Conservation (phyloP, 495 filamentous ascomycete species). For the Penicillium malachiteum region DNA sequence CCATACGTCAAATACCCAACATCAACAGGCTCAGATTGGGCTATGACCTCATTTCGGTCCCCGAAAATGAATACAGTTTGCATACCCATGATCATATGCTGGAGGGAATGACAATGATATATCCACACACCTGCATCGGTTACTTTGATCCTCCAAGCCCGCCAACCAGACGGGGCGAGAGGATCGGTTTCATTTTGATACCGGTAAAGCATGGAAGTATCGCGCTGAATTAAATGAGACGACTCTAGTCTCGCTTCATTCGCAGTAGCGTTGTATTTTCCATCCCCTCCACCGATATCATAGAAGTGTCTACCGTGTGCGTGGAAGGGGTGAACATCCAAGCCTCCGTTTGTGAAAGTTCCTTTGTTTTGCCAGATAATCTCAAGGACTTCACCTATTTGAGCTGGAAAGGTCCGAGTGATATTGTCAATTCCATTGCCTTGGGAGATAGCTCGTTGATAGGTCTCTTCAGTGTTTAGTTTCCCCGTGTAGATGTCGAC, state of each 20-base stretch:
- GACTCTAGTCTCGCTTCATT: conserved; percentile 50
- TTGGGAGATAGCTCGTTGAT: conserved; percentile 15
- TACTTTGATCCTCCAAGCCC: conserved; percentile 56
- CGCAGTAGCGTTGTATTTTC: conserved; percentile 49
- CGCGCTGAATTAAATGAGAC: conserved; percentile 46
- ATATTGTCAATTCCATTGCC: conserved; percentile 51
- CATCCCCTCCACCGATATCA: conserved; percentile 58
- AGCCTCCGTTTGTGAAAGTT: conserved; percentile 32
- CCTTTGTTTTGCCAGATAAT: conserved; percentile 57
- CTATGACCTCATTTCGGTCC: conserved; percentile 40
- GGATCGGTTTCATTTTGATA: conserved; percentile 37
- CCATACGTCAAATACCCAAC: conserved; percentile 51
- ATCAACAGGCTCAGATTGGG: conserved; percentile 35
- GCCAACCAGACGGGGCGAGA: conserved; percentile 51
- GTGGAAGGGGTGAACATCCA: conserved; percentile 63
- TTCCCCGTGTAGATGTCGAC: conserved; percentile 54
- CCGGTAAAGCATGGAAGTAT: conserved; percentile 56
- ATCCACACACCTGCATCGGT: conserved; percentile 59
- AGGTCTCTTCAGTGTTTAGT: conserved; percentile 40
- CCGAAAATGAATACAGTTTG: conserved; percentile 55
- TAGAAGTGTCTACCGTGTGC: conserved; percentile 58
- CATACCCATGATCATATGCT: conserved; percentile 58
- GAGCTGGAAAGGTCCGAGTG: conserved; percentile 50
- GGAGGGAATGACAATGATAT: conserved; percentile 61
- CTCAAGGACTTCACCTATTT: conserved; percentile 61